Conservation (phyloP, 768 basidiomycete species). For the Pleurotus platypus region DNA sequence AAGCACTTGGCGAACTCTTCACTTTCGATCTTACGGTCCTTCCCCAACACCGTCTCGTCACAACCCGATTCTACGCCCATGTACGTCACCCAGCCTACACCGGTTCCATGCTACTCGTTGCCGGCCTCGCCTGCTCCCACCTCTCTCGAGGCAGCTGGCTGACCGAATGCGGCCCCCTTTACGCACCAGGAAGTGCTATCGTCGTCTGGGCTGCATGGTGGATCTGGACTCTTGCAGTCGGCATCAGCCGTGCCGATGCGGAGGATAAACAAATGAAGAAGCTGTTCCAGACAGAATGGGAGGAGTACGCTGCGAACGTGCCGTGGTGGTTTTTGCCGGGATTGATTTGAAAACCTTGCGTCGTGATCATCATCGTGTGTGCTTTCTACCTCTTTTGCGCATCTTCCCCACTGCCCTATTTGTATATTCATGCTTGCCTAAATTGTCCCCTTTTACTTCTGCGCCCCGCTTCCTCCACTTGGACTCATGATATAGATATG, state of each 20-base stretch:
- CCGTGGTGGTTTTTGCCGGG: slow-evolving; percentile 47
- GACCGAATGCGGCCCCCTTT: slow-evolving; percentile 27
- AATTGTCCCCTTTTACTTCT: too few relatives aligned
- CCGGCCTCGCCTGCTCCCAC: slow-evolving; percentile 36
- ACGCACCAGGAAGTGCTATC: slow-evolving; percentile 17
- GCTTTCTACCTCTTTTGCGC: too few relatives aligned
- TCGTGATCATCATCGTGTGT: too few relatives aligned
- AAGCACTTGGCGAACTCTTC: slow-evolving; percentile 49
- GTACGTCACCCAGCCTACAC: slow-evolving; percentile 49
- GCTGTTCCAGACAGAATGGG: slow-evolving; percentile 41
- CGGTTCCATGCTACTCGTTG: slow-evolving; percentile 40
- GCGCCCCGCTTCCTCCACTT: too few relatives aligned
- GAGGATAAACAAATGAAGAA: slow-evolving; percentile 45
- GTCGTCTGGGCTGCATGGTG: slow-evolving; percentile 35
- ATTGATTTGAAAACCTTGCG: slow-evolving; percentile 18
- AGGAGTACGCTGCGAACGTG: slow-evolving; percentile 36
- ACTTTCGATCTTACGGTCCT: slow-evolving; percentile 58
- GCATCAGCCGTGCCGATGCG: slow-evolving; percentile 40
- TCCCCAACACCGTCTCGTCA: slow-evolving; percentile 44
- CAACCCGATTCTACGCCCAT: slow-evolving; percentile 36
- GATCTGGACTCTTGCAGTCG: slow-evolving; percentile 38
- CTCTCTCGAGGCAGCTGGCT: slow-evolving; percentile 37
- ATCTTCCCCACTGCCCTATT: too few relatives aligned
- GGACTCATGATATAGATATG: too few relatives aligned
- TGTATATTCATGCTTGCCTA: too few relatives aligned